These are phyloP conservation scores for Sclerospora graminicola DNA, from an alignment of 352 stramenopile genomes.

Conservation along the genomic window DNA sequence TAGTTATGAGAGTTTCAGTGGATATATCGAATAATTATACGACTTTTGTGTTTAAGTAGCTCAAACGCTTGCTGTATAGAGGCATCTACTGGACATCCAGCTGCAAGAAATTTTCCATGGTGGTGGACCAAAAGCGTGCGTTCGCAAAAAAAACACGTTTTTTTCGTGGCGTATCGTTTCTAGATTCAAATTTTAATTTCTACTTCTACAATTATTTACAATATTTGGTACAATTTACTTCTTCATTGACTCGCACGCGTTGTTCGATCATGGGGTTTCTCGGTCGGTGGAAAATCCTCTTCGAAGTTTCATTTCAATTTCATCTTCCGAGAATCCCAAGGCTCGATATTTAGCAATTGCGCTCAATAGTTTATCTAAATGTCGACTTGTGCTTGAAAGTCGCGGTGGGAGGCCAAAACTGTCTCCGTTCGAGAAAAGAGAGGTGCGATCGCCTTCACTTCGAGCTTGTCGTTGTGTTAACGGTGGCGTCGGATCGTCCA, in stretches of 20 bases:
- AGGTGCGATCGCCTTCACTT: constrained; percentile 28
- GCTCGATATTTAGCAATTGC: constrained; percentile 56
- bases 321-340: constrained; percentile 42
- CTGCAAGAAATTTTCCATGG: too few relatives aligned
- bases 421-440: constrained; percentile 39
- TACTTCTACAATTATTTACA: constrained; percentile 19
- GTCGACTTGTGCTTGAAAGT: constrained; percentile 45
- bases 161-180: too few relatives aligned
- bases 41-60: too few relatives aligned
- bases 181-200: constrained; percentile 16
- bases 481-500: constrained; percentile 19
- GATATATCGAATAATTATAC: too few relatives aligned
- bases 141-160: too few relatives aligned
- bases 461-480: constrained; percentile 15
- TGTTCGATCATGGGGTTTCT: constrained; percentile 11
- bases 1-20: background rate
- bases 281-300: constrained; percentile 47
- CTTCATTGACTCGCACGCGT: constrained; percentile 16
- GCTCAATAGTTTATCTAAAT: constrained; percentile 46
- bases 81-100: too few relatives aligned
- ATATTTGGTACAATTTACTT: background rate
- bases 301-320: constrained; percentile 57
- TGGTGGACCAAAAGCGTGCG: too few relatives aligned
- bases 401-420: constrained; percentile 46
- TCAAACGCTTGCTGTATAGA: too few relatives aligned